phyloP scores from a whole-genome alignment of 2,329 filamentous ascomycete species.

The Monosporascus sp. region DNA sequence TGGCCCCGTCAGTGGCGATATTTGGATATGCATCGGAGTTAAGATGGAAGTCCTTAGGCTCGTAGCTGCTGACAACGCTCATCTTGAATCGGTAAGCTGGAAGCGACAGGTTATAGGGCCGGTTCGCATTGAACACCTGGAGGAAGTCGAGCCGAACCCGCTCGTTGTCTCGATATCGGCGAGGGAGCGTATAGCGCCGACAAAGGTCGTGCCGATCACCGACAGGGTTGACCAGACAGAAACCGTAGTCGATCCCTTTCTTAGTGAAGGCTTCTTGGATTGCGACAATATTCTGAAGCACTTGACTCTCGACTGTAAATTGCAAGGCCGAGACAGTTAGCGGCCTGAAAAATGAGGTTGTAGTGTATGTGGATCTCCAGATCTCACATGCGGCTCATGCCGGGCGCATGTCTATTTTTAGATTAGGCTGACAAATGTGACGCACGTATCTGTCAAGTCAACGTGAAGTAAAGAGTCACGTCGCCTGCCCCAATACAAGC shows the following conservation, averaged over 20 bases:
- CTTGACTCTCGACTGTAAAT: conserved; percentile 9
- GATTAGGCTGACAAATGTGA: neutral
- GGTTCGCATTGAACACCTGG: conserved; percentile 25
- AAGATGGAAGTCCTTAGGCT: conserved; percentile 41
- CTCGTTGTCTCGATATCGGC: conserved; percentile 22
- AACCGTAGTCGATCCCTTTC: conserved; percentile 11
- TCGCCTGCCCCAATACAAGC: neutral
- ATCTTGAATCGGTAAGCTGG: conserved; percentile 29
- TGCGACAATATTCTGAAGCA: conserved; percentile 11
- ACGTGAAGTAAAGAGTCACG: neutral
- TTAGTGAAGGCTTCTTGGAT: conserved; percentile 11
- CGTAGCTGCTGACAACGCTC: conserved; percentile 43
- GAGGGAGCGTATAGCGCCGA: conserved; percentile 19
- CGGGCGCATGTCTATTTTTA: too few species aligned
- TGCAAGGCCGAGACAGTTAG: conserved; percentile 8
- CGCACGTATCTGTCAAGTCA: neutral
- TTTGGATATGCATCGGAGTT: conserved; percentile 44
- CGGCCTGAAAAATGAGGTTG: conserved; percentile 13
- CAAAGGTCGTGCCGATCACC: conserved; percentile 7
- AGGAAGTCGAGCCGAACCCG: conserved; percentile 37
- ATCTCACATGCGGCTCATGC: neutral
- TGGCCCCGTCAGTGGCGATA: conserved; percentile 32
- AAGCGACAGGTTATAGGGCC: conserved; percentile 18
- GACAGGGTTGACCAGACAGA: conserved; percentile 4
- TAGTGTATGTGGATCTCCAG: neutral